Conservation (phyloP, 106 monocot genomes). For the Hemerocallis citrina region DNA sequence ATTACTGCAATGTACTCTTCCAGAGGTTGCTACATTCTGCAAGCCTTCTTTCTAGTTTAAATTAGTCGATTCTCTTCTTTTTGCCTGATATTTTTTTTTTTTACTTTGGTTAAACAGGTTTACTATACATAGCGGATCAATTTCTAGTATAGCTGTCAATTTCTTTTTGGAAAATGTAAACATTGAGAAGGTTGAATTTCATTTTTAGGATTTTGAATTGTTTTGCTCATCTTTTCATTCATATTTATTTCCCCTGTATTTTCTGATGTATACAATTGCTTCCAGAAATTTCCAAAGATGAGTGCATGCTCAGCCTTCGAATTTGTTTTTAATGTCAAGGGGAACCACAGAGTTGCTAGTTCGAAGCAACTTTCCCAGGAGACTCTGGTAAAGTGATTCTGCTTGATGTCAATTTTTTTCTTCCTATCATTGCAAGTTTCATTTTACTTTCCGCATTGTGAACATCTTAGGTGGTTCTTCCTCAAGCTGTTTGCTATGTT, state of each 20-base stretch:
- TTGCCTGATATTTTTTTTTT: background rate
- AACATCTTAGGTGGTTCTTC: background rate
- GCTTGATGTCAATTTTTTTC: background rate
- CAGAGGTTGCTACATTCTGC: slow-evolving; percentile 31
- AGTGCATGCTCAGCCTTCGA: slow-evolving; percentile 43
- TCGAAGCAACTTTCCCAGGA: slow-evolving; percentile 27
- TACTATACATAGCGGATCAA: slow-evolving; percentile 12
- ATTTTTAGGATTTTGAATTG: background rate
- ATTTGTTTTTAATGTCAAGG: slow-evolving; percentile 38
- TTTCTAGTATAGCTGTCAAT: slow-evolving; percentile 19
- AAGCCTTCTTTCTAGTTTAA: background rate
- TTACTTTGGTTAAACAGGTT: slow-evolving; percentile 25
- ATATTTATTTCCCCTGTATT: background rate
- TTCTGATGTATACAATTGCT: slow-evolving; percentile 8
- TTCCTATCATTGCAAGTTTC: background rate
- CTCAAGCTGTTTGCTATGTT: background rate
- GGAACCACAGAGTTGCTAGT: slow-evolving; percentile 14
- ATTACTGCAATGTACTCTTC: slow-evolving; percentile 33
- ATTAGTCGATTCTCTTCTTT: background rate
- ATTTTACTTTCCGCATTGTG: background rate
- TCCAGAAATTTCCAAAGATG: slow-evolving; percentile 41
- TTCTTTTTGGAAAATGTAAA: slow-evolving; percentile 18
- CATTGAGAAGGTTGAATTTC: slow-evolving; percentile 36
- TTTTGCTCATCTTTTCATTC: background rate
- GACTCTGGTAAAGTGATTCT: slow-evolving; percentile 28